Evolutionary conservation across 768 basidiomycete species (phyloP), one percentile per base, ranked within the genome.

Genomic region (Lactarius evosmus): DNA sequence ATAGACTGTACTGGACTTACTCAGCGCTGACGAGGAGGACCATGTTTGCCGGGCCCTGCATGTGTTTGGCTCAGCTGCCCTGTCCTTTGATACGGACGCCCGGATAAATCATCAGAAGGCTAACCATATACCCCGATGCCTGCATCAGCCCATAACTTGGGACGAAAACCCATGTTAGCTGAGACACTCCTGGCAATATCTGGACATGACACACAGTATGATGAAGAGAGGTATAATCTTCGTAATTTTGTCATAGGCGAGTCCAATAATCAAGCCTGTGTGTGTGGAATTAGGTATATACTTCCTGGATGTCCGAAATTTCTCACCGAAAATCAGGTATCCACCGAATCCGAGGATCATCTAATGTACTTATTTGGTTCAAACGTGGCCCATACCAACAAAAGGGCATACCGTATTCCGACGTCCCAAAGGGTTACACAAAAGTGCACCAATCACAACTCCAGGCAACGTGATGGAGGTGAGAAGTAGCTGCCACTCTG

Each of bases 21-120:
- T 88, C 87, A 19, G 83, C 82, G 56, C 83, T 85, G 56, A 85
- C 83, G 44, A 88, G 78, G 54, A 85, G 84, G 7, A 86, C 72
- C 84, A 88, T 87, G 69, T 88, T 82, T 22, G 88, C 88, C 2
- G 88, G 87, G 16, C 87, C 87, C 84, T 86, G 32, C 30, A 58
- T 25, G 29, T 63, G 32, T 12, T 36, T 12, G 11, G 12, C 36
- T 55, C 29, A 50, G 44, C 55, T 32, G 25, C 11, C 6, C 2
- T 14, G 22, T 46, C 25, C 25, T 27, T 49, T 27, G 12, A 49
- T 25, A 49, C 74, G 88, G 54, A 69, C 88, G 88, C n/a, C 86
- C 87, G 51, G 79, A 81, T 3, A 6, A 46, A 22, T 22, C 44
- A n/a, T 14, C 12, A 49, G 46, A 49, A 49, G 41, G 9, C 46